A percentile compares a stretch with the other conserved stretches of the same genome.
Conservation (phyloP, 1,284 basidiomycete species). For the Irpex sp. region DNA sequence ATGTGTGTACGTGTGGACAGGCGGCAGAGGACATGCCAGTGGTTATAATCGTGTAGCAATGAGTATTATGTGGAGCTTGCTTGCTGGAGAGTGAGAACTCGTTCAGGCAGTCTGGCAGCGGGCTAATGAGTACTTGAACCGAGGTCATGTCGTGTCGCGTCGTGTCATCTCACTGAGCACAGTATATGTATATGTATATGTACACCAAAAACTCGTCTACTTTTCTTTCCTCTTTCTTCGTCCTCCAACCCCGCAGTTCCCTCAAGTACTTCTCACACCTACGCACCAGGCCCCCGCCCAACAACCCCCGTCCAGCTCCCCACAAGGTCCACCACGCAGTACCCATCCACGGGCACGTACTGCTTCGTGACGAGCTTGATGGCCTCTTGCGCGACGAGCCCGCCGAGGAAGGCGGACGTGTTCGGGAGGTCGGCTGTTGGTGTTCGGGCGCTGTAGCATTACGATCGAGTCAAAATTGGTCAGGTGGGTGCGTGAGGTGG, state of each 20-base stretch:
- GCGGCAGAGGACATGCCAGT: too few species aligned
- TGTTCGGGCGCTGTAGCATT: slow-evolving; percentile 58
- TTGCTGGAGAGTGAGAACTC: too few species aligned
- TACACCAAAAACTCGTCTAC: too few species aligned
- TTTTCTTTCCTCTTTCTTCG: background rate
- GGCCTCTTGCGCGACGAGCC: slow-evolving; percentile 93
- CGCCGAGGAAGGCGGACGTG: slow-evolving; percentile 91
- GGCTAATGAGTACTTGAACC: too few species aligned
- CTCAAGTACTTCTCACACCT: background rate
- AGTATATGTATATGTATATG: too few species aligned
- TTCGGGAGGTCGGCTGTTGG: slow-evolving; percentile 89
- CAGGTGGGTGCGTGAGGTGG: background rate
- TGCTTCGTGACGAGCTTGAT: slow-evolving; percentile 98
- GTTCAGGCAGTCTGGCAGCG: too few species aligned
- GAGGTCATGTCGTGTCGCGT: too few species aligned
- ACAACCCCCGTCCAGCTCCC: slow-evolving; percentile 72
- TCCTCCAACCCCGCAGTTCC: too few species aligned
- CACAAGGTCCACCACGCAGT: slow-evolving; percentile 85
- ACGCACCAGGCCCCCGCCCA: slow-evolving; percentile 4
- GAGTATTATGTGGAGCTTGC: too few species aligned
- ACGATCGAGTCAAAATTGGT: background rate
- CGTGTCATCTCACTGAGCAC: too few species aligned
- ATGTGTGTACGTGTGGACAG: too few species aligned
- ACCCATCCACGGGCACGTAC: slow-evolving; percentile 89
- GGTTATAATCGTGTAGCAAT: too few species aligned